Evolutionary conservation across 2,329 filamentous ascomycete species (phyloP), one percentile per base, ranked within the genome.

Genomic region (Nemania serpens): DNA sequence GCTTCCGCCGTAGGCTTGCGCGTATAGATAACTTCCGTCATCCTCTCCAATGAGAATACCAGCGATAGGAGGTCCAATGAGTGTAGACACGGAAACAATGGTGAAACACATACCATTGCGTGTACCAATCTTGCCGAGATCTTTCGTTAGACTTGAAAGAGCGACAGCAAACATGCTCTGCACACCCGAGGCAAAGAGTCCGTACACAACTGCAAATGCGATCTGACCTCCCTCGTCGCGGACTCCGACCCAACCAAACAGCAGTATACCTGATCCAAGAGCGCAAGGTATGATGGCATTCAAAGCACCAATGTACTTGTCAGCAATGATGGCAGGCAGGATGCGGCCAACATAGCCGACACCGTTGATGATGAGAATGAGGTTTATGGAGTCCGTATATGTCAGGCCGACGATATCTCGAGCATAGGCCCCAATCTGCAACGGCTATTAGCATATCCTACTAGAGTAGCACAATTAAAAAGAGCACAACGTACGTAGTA

Each of bases 51-150:
- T 76, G 52, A 85, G 67, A 0, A 77, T 80, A 2, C 82, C 83
- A 0, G 79, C 81, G 56, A 84, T 78, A 0, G 82, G 81, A 3
- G 81, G 78, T 0, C 82, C 82, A 3, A 80, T 83, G 33, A 84
- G 68, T 12, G 76, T 78, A 1, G 81, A 79, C 39, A 84, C 74
- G 15, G 76, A 78, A 17, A 83, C 77, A 37, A 83, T 76, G 15
- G 65, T 80, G 57, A 84, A 77, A 5, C 79, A 75, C 81, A 84
- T 84, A 0, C 82, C 82, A 66, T 81, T 79, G 2, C 82, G 71
- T 12, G 81, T 77, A 0, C 82, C 83, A 5, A 76, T 76, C 64
- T 82, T 84, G 20, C 58, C 60, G 1, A 58, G 59, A 5, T 66
- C 57, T 12, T 53, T 56, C n/a, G 63, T 63, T 29, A 65, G 58